Percentiles rank a stretch among this genome's conserved stretches.
These are phyloP conservation scores for Mollisia scopiformis DNA, from an alignment of 2,329 filamentous ascomycete genomes.

Conservation along the genomic window DNA sequence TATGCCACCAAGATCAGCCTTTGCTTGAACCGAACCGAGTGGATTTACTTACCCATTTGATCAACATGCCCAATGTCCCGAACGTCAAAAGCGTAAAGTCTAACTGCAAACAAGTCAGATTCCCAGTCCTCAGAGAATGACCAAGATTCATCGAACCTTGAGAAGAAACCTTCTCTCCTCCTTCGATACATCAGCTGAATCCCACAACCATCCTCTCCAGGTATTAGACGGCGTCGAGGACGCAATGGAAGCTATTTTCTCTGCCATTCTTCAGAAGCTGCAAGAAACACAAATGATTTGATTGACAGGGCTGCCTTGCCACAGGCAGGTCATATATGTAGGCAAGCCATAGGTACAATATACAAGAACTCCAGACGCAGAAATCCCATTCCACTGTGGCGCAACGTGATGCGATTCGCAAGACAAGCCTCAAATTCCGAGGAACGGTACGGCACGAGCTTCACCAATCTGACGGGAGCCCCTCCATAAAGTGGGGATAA, in stretches of 20 bases:
- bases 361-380: background rate
- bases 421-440: no score
- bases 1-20: background rate
- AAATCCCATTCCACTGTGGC: background rate
- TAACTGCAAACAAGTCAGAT: slow-evolving; percentile 6
- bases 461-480: no score
- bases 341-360: background rate
- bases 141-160: slow-evolving; percentile 44
- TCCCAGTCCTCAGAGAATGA: background rate
- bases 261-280: slow-evolving; percentile 4
- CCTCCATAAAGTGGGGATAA: no score
- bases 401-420: slow-evolving; percentile 16
- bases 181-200: slow-evolving; percentile 52
- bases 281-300: background rate
- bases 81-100: slow-evolving; percentile 21
- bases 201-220: slow-evolving; percentile 55
- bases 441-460: no score
- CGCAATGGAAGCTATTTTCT: background rate
- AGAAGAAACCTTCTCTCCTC: slow-evolving; percentile 51
- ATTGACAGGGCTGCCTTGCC: no score
- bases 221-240: slow-evolving; percentile 26
- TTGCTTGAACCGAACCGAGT: background rate
- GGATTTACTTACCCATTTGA: slow-evolving; percentile 18
- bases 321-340: no score
- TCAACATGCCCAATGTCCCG: slow-evolving; percentile 22